These are phyloP conservation scores for Chaetomium fimeti DNA, from an alignment of 495 filamentous ascomycete species.

Conservation along the genomic window DNA sequence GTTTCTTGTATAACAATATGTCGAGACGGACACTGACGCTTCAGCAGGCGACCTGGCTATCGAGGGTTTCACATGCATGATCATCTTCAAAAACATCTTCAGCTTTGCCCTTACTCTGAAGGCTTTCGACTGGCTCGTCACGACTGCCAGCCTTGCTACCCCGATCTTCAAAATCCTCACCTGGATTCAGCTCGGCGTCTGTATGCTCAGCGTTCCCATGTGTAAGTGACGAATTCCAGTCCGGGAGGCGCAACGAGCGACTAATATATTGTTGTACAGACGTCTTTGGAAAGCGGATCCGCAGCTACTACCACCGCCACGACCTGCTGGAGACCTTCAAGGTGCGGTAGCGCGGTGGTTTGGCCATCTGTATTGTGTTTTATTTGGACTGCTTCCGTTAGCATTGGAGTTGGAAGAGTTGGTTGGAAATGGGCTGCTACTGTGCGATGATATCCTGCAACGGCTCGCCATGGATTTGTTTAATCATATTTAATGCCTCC, in stretches of 20 bases:
- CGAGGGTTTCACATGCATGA: constrained; percentile 84
- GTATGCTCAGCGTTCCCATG: constrained; percentile 72
- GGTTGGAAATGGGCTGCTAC: constrained; percentile 1
- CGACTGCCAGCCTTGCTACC: constrained; percentile 54
- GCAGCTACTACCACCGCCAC: constrained; percentile 67
- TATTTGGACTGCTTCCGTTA: neutral
- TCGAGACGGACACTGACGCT: neutral
- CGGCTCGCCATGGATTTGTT: neutral
- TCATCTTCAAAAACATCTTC: constrained; percentile 92
- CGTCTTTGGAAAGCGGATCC: constrained; percentile 75
- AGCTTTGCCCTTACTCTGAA: constrained; percentile 79
- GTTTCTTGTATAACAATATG: neutral
- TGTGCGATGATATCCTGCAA: neutral
- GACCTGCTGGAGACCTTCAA: constrained; percentile 62
- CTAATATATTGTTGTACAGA: constrained; percentile 48
- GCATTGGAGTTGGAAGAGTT: constrained; percentile 4
- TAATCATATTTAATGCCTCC: constrained; percentile 11
- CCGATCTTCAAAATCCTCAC: constrained; percentile 65
- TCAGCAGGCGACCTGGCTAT: constrained; percentile 71
- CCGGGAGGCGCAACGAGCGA: neutral
- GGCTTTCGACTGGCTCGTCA: constrained; percentile 76
- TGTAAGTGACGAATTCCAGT: constrained; percentile 39
- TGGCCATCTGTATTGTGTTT: neutral
- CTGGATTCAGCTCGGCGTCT: constrained; percentile 73
- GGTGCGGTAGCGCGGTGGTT: constrained; percentile 23